Evolutionary conservation across 495 filamentous ascomycete species (phyloP), one percentile per base, ranked within the genome.

Genomic region (Bombardia bombarda): DNA sequence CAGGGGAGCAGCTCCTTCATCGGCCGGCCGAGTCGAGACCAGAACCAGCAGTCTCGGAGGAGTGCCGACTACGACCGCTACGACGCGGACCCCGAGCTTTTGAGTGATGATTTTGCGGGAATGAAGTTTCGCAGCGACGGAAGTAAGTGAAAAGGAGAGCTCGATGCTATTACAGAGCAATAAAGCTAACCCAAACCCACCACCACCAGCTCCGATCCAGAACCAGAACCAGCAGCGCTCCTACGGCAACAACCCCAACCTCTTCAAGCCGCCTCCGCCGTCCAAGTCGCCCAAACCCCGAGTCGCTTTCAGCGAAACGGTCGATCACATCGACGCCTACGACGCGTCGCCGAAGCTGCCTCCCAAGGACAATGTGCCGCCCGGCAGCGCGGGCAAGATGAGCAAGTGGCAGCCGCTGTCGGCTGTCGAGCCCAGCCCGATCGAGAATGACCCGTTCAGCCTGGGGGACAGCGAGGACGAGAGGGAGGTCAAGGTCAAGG

Each of bases 331-430:
- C 36, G 83, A 85, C 47, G 62, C 81, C n/a, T 88, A 88, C 56
- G 68, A 77, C 43, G 67, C 77, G 17, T 75, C 85, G 16, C 69
- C 78, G 32, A 64, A 66, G 43, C 52, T 68, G 20, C 62, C 69
- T 31, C 50, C 61, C 34, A 60, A 55, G 48, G 61, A 60, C 28
- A 17, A 43, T 7, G 17, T 40, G 21, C 24, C 47, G 17, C 22
- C 62, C 30, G 58, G 64, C 19, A 50, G 36, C 32, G 60, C 64
- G 19, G 72, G 69, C 56, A 92, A 86, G 66, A 66, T 76, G 12
- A 93, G 86, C 72, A 98, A 98, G 68, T 98, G 92, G 92, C 90
- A 98, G 62, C 92, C 93, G 13, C 67, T 98, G 40, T 84, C 87
- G 23, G 78, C 83, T 1, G 79, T 95, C 5, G 89, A 93, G 33